Percentiles rank a stretch among this genome's conserved stretches.
Evolutionary conservation across 1,284 basidiomycete genomes (phyloP).

Genomic region (Sphaerobolus stellatus): DNA sequence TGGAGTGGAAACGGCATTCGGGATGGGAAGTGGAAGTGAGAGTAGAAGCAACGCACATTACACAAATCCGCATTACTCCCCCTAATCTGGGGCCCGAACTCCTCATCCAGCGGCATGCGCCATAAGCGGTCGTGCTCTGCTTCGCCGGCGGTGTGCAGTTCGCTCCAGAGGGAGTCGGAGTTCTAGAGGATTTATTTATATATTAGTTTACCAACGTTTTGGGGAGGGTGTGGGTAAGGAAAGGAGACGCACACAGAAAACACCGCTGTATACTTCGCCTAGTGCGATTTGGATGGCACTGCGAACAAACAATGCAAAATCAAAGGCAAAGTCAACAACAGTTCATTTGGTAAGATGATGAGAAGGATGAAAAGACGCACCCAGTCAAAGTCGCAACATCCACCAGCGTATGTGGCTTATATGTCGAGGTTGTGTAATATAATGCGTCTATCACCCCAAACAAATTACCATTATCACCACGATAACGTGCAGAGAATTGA

Average conservation of each 20-base stretch:
- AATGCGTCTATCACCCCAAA: slow-evolving; percentile 63
- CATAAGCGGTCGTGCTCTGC: slow-evolving; percentile 79
- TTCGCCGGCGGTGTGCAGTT: slow-evolving; percentile 69
- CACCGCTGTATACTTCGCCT: slow-evolving; percentile 75
- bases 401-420: slow-evolving; percentile 79
- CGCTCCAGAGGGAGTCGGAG: slow-evolving; percentile 72
- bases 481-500: neutral
- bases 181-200: too few species aligned
- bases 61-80: slow-evolving; percentile 80
- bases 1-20: too few species aligned
- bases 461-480: slow-evolving; percentile 4
- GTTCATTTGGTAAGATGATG: neutral
- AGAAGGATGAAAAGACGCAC: slow-evolving; percentile 16
- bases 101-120: slow-evolving; percentile 83
- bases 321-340: neutral
- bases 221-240: neutral
- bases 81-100: slow-evolving; percentile 75
- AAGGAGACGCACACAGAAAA: slow-evolving; percentile 63
- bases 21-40: too few species aligned
- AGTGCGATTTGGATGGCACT: slow-evolving; percentile 69
- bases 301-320: neutral
- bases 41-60: slow-evolving; percentile 53
- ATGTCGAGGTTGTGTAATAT: slow-evolving; percentile 78
- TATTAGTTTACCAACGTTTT: too few species aligned
- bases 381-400: slow-evolving; percentile 84